Evolutionary conservation across 192 early-diverging fungal genomes (phyloP), one percentile per base, ranked within the genome.

Genomic region (Funneliformis mosseae): DNA sequence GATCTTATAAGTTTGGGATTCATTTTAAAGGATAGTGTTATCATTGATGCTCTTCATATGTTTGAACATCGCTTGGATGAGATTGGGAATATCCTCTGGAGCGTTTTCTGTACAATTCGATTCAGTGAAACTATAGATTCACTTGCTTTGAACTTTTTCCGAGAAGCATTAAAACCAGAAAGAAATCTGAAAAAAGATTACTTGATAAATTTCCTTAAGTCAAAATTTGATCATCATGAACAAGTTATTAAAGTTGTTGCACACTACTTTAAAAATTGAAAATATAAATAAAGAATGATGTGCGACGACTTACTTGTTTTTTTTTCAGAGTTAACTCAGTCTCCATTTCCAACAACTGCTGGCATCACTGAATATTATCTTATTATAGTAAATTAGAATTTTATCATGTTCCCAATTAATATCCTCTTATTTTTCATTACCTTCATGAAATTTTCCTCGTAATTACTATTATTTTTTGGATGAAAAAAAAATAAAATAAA

Each of bases 1-100:
- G 43, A 48, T 33, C 39, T 78, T 6, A 43, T 43, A 48, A 48
- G 6, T 12, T 21, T 78, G 45, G 63, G 60, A n/a, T 78, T 78
- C 64, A 18, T 33, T 33, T 38, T 78, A 12, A 25, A 42, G 4
- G 59, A 77, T 61, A 28, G 33, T 12, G 59, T 77, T 39, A 64
- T 77, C 18, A 18, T 25, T 43, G 76, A 77, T 18, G 38, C 61
- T n/a, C 39, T 77, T 14, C 62, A 48, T 48, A 48, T 77, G 38
- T 43, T 77, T 48, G 76, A 77, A 41, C 25, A 64, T 63, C 16
- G 18, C 2, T 59, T 77, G 16, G 42, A 28, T 27, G 76, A 77
- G 5, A 42, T 77, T 25, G 76, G 76, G 39, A 3, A 77, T 11
- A 67, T 7, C 0, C 28, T 64, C 4, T 64, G 50, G 50, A 18